These are phyloP conservation scores for Kazachstania kunashirensis DNA, from an alignment of 805 yeast species.

Conservation along the genomic window DNA sequence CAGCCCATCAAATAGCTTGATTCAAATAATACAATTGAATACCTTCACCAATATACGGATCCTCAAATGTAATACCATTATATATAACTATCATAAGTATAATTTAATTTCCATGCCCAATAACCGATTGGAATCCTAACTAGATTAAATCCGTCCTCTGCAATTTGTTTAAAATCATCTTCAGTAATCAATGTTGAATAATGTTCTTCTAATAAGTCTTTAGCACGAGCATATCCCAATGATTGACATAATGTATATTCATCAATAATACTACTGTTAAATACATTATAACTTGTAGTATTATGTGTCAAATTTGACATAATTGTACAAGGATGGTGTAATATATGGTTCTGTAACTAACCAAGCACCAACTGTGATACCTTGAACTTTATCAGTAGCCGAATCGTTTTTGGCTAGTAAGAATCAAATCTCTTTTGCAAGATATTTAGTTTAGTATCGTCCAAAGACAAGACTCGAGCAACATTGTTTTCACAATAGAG, in stretches of 20 bases:
- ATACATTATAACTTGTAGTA: neutral
- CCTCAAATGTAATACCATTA: constrained; percentile 28
- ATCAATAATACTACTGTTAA: constrained; percentile 36
- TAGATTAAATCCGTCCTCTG: constrained; percentile 47
- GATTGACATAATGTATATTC: constrained; percentile 45
- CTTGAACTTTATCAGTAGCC: constrained; percentile 15
- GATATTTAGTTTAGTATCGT: neutral
- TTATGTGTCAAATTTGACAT: constrained; percentile 22
- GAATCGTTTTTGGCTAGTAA: constrained; percentile 3
- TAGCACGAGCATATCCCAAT: constrained; percentile 42
- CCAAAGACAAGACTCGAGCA: too few relatives aligned
- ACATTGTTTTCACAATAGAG: too few relatives aligned
- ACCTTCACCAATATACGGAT: constrained; percentile 55
- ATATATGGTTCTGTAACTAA: constrained; percentile 61
- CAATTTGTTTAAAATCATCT: constrained; percentile 44
- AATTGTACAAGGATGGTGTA: constrained; percentile 46
- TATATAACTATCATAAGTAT: constrained; percentile 12
- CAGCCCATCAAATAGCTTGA: constrained; percentile 59
- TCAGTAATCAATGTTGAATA: constrained; percentile 54
- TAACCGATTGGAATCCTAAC: constrained; percentile 76
- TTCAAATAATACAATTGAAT: constrained; percentile 52
- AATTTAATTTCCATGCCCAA: constrained; percentile 54
- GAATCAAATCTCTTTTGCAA: constrained; percentile 7
- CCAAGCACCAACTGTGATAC: constrained; percentile 65
- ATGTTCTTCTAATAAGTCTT: constrained; percentile 37